Percentiles rank a stretch among this genome's conserved stretches.
Evolutionary conservation across 2,329 filamentous ascomycete species (phyloP).

Genomic region (Ceratocystis harringtonii): DNA sequence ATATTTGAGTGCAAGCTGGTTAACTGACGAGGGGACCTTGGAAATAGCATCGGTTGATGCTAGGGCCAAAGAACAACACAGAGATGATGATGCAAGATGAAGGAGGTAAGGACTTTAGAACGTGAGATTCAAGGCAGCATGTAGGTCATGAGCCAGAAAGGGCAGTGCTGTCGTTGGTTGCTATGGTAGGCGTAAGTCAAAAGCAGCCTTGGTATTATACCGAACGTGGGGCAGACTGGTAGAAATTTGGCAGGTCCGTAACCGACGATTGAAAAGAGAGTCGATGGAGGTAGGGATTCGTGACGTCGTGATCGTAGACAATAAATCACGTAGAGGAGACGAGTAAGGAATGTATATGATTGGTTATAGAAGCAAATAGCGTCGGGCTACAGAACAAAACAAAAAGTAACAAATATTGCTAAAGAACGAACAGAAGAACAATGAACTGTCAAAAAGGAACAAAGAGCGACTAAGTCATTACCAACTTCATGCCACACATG

Average conservation of each 20-base stretch:
- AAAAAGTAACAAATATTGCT: not conserved
- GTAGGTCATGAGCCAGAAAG: not conserved
- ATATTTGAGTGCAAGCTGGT: not conserved
- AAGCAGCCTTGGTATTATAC: not conserved
- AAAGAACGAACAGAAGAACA: slow-evolving; percentile 1
- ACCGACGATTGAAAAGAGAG: not conserved
- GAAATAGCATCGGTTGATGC: not conserved
- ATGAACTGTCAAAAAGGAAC: not conserved
- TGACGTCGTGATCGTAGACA: not conserved
- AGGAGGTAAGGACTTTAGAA: not conserved
- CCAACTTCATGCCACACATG: not conserved
- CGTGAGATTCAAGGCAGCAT: not conserved
- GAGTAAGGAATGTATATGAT: not conserved
- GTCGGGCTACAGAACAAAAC: not conserved
- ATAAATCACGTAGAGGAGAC: not conserved
- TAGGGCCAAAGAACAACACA: not conserved
- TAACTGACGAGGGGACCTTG: not conserved
- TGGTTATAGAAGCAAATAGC: not conserved
- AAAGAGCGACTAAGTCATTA: slow-evolving; percentile 1
- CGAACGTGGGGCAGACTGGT: not conserved
- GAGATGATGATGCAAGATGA: not conserved
- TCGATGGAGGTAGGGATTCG: not conserved
- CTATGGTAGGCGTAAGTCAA: too few relatives aligned
- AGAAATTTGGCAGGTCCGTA: not conserved
- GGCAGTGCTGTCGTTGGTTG: not conserved